A percentile compares a stretch with the other conserved stretches of the same genome.
These are phyloP conservation scores for Globisporangium yorkense DNA, from an alignment of 352 stramenopile genomes.

Conservation along the genomic window DNA sequence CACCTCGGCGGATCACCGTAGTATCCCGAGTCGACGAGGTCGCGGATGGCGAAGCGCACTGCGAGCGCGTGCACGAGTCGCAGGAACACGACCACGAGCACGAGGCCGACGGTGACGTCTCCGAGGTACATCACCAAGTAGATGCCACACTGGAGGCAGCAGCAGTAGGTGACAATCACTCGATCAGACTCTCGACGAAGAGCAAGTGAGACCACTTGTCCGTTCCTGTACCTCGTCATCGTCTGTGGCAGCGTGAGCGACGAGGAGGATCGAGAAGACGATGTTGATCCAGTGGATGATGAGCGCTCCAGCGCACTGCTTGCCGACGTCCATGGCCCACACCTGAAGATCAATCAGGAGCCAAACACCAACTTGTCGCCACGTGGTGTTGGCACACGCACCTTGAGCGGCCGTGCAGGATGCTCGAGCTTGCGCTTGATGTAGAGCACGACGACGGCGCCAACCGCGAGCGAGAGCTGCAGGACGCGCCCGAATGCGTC, in stretches of 20 bases:
- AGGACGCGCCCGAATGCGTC: slow-evolving; percentile 56
- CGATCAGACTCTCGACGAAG: neutral
- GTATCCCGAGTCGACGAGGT: slow-evolving; percentile 51
- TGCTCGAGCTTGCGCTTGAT: slow-evolving; percentile 78
- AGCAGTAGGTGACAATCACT: too few relatives aligned
- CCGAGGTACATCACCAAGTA: slow-evolving; percentile 74
- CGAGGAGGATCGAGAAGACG: slow-evolving; percentile 52
- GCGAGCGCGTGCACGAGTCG: slow-evolving; percentile 32
- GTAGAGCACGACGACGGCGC: slow-evolving; percentile 56
- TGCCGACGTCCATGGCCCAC: slow-evolving; percentile 64
- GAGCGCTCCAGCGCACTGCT: slow-evolving; percentile 56
- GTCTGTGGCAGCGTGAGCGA: slow-evolving; percentile 22
- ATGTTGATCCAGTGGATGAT: slow-evolving; percentile 64
- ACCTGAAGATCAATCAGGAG: slow-evolving; percentile 20
- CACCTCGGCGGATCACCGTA: slow-evolving; percentile 65
- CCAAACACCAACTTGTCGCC: neutral
- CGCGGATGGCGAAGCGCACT: slow-evolving; percentile 20
- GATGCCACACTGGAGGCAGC: slow-evolving; percentile 39
- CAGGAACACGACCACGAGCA: slow-evolving; percentile 43
- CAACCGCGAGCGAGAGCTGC: slow-evolving; percentile 45
- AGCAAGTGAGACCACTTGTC: neutral
- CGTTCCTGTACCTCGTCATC: slow-evolving; percentile 47
- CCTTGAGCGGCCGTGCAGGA: slow-evolving; percentile 53
- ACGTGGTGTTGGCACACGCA: slow-evolving; percentile 2
- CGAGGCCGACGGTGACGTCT: slow-evolving; percentile 52